These are phyloP conservation scores for Fusarium lateritium DNA, from an alignment of 2,329 filamentous ascomycete genomes.

Conservation along the genomic window DNA sequence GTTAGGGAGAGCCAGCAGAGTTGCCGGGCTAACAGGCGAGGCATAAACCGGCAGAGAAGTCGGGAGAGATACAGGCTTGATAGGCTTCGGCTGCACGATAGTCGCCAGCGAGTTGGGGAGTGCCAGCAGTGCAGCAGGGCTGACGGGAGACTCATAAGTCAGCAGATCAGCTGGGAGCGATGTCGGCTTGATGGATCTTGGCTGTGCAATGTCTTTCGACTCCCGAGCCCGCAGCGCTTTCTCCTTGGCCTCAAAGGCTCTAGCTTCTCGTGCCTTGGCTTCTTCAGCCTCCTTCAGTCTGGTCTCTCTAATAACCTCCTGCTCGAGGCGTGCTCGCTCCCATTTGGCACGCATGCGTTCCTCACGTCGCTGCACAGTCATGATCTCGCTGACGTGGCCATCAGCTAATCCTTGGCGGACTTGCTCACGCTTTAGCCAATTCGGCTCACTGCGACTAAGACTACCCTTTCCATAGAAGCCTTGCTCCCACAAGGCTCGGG, in stretches of 20 bases:
- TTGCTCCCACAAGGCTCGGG: conserved; percentile 92
- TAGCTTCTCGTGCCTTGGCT: conserved; percentile 43
- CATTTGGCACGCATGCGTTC: conserved; percentile 90
- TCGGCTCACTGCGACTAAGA: conserved; percentile 93
- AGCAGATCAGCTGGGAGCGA: conserved; percentile 11
- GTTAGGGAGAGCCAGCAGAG: conserved; percentile 69
- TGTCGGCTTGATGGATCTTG: conserved; percentile 5
- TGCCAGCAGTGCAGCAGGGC: conserved; percentile 62
- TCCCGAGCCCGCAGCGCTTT: conserved; percentile 16
- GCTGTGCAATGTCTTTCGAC: conserved; percentile 12
- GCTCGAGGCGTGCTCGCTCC: conserved; percentile 89
- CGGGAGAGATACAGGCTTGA: conserved; percentile 3
- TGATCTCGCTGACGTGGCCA: conserved; percentile 83
- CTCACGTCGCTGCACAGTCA: conserved; percentile 81
- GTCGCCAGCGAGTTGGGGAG: conserved; percentile 68
- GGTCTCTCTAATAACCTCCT: conserved; percentile 84
- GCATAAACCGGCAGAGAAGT: neutral
- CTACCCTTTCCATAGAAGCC: conserved; percentile 97
- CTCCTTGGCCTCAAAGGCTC: conserved; percentile 21
- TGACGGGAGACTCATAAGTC: conserved; percentile 57
- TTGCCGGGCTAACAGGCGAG: conserved; percentile 61
- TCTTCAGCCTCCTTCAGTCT: conserved; percentile 62
- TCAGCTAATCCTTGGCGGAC: conserved; percentile 76
- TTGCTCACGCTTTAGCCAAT: conserved; percentile 89
- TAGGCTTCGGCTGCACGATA: conserved; percentile 12